Base-by-base conservation (phyloP, 75 land plant genomes). In the Pinus tabuliformis region DNA sequence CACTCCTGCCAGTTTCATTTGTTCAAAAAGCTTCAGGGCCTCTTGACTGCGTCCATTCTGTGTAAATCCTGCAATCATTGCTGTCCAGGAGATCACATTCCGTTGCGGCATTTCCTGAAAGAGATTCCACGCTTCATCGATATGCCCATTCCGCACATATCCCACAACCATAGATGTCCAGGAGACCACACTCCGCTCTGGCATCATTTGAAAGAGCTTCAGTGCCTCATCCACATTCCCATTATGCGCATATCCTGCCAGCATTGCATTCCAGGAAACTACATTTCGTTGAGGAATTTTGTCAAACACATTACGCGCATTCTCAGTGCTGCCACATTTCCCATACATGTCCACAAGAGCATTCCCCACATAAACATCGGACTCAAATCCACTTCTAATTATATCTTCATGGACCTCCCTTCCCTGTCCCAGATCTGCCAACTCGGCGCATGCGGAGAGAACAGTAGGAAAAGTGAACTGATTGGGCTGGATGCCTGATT, bases 311-410 rank as follows among this genome's bases (percentile, higher is more conserved):
- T 74, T 76, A 22, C 57, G 59, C 21, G 83, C 62, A 57, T 73
- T 64, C 28, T 73, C 7, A 22, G 85, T 59, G 59, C 77, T 65
- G 2, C 86, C 79, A 73, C 86, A 87, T 61, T 81, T 84, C 8
- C 83, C 75, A 84, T 84, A 87, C 86, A 87, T 84, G 17, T 65
- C 76, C 20, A 87, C 79, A 30, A 87, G 76, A 39, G 82, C 80
- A 74, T 84, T 87, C 62, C 72, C 49, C 20, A 82, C 76, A 28
- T 49, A 61, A 14, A 57, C 68, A 74, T 87, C 80, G 54, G 49
- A 28, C 59, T 72, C 70, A 79, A 72, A 77, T 65, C 81, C 81
- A 74, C 63, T 76, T 26, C 71, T 76, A 15, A 61, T 45, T 56
- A 82, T 62, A 62, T 79, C 83, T 14, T 77, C 74, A 72, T 88